Conservation (phyloP, 805 yeast genomes). For the Phaffomyces opuntiae region DNA sequence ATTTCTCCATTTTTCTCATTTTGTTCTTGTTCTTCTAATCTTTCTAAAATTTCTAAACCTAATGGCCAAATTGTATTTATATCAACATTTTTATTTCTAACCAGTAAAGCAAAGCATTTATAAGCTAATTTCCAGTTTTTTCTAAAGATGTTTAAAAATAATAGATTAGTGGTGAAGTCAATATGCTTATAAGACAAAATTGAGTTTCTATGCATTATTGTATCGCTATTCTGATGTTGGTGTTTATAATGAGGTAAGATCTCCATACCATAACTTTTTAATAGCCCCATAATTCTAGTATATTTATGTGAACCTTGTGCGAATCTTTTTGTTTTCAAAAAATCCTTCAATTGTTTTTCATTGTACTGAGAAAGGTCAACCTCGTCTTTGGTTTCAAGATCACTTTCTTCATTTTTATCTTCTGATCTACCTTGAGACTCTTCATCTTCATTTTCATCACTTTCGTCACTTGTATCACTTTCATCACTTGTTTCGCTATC, state of each 20-base stretch:
- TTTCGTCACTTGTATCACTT: background rate
- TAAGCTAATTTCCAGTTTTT: constrained; percentile 52
- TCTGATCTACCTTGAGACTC: no score
- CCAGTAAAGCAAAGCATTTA: constrained; percentile 40
- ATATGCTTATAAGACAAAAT: constrained; percentile 3
- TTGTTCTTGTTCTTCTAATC: constrained; percentile 12
- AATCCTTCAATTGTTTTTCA: no score
- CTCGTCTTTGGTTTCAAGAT: no score
- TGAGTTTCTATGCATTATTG: background rate
- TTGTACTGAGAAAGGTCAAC: no score
- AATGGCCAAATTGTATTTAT: constrained; percentile 55
- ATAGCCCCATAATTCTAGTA: no score
- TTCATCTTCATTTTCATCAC: no score
- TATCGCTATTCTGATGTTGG: background rate
- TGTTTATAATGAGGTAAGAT: background rate
- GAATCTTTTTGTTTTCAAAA: no score
- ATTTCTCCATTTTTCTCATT: constrained; percentile 5
- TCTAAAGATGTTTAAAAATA: constrained; percentile 42
- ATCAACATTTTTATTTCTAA: constrained; percentile 44
- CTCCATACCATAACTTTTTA: background rate
- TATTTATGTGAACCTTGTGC: no score
- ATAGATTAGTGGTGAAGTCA: constrained; percentile 4
- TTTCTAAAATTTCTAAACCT: constrained; percentile 46
- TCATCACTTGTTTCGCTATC: background rate
- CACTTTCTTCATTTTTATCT: no score